A percentile compares a stretch with the other conserved stretches of the same genome.
Evolutionary conservation across 768 basidiomycete species (phyloP).

Genomic region (Tulasnella sp.): DNA sequence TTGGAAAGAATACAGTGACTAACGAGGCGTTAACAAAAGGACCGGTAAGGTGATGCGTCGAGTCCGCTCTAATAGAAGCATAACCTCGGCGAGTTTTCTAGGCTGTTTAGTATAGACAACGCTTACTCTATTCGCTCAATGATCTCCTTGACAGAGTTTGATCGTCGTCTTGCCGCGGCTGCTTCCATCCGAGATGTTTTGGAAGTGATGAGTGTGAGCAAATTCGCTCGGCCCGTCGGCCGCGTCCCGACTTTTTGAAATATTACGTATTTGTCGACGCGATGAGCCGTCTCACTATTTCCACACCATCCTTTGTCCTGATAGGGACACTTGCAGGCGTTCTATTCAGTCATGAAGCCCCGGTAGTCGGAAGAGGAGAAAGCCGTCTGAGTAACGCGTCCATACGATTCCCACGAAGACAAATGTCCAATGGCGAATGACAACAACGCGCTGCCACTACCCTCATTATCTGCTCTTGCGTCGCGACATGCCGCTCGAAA

Average conservation of each 20-base stretch:
- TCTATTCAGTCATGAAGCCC: no score
- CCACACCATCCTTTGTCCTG: no score
- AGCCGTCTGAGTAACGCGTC: background rate
- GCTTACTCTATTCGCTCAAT: constrained; percentile 2
- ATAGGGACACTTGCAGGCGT: background rate
- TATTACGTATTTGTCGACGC: no score
- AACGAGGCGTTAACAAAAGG: constrained; percentile 43
- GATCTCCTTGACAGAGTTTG: constrained; percentile 8
- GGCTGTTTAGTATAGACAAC: background rate
- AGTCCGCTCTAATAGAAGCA: constrained; percentile 35
- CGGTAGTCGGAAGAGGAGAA: background rate
- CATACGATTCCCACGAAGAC: background rate
- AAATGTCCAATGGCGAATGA: background rate
- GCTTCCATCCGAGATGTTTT: background rate
- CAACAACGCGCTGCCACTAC: background rate
- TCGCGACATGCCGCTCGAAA: background rate
- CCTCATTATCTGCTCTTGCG: background rate
- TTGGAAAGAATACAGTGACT: constrained; percentile 36
- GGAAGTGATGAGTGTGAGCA: background rate
- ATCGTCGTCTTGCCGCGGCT: background rate
- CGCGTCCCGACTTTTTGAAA: no score
- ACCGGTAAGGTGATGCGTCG: constrained; percentile 49
- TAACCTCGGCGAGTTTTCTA: background rate
- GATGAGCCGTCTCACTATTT: no score
- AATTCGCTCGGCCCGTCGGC: no score